A percentile compares a stretch with the other conserved stretches of the same genome.
phyloP scores from a whole-genome alignment of 805 yeast genomes.

The Wickerhamiella dianesei region DNA sequence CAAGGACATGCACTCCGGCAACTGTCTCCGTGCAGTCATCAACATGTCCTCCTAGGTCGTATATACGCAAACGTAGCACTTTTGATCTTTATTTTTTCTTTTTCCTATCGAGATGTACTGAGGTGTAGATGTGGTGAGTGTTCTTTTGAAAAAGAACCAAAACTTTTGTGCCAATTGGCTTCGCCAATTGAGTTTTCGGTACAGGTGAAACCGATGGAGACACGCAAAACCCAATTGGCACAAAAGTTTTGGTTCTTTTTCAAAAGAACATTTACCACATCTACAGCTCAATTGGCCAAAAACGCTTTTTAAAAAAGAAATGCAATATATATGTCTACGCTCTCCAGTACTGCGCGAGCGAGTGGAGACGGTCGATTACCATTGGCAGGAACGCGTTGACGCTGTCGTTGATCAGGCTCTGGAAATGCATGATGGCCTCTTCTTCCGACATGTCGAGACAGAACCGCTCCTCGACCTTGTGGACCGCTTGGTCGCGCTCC shows the following conservation, averaged over 20 bases:
- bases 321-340: slow-evolving; percentile 35
- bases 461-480: slow-evolving; percentile 87
- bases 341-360: slow-evolving; percentile 96
- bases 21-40: slow-evolving; percentile 79
- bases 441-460: slow-evolving; percentile 89
- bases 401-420: slow-evolving; percentile 82
- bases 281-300: no score
- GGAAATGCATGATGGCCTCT: slow-evolving; percentile 91
- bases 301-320: no score
- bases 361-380: slow-evolving; percentile 88
- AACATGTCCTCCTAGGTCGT: slow-evolving; percentile 11
- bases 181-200: no score
- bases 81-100: not conserved
- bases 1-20: slow-evolving; percentile 89
- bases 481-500: slow-evolving; percentile 76
- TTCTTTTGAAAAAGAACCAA: no score
- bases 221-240: no score
- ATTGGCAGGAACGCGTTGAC: slow-evolving; percentile 89
- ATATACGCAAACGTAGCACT: not conserved
- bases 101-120: not conserved
- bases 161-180: no score
- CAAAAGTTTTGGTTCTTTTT: no score
- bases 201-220: no score
- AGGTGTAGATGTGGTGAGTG: no score
- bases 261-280: no score